phyloP scores from a whole-genome alignment of 2,329 filamentous ascomycete species.

The Colletotrichum eleusines region DNA sequence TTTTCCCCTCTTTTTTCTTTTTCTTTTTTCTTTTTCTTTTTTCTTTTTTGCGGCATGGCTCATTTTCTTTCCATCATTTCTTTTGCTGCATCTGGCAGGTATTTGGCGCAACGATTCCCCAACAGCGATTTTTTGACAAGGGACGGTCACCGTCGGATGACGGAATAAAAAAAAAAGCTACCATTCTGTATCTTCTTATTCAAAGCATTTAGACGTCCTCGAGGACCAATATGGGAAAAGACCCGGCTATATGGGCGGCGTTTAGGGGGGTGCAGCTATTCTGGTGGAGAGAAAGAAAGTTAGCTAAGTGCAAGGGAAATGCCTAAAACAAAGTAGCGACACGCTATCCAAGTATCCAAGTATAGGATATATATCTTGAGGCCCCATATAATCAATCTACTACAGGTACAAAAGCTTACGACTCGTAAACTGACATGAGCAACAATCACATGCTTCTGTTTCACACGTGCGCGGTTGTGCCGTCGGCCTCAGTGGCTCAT shows the following conservation, averaged over 20 bases:
- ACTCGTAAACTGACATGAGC: constrained; percentile 17
- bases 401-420: constrained; percentile 14
- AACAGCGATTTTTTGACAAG: constrained; percentile 35
- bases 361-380: constrained; percentile 23
- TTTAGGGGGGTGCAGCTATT: background rate
- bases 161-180: background rate
- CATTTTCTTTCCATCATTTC: background rate
- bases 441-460: constrained; percentile 35
- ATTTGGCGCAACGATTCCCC: constrained; percentile 34
- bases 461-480: background rate
- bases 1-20: no score
- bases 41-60: background rate
- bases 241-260: constrained; percentile 6
- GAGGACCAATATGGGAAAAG: constrained; percentile 20
- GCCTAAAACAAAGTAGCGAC: constrained; percentile 2
- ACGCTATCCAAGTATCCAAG: constrained; percentile 2
- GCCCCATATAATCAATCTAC: constrained; percentile 33
- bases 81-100: constrained; percentile 3
- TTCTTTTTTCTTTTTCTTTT: background rate
- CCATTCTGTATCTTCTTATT: constrained; percentile 18
- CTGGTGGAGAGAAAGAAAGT: background rate
- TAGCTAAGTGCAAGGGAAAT: no score
- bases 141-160: constrained; percentile 14
- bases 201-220: constrained; percentile 35
- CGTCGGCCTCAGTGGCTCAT: constrained; percentile 30